Evolutionary conservation across 2,329 filamentous ascomycete species (phyloP).

Genomic region (Huntiella abstrusa): DNA sequence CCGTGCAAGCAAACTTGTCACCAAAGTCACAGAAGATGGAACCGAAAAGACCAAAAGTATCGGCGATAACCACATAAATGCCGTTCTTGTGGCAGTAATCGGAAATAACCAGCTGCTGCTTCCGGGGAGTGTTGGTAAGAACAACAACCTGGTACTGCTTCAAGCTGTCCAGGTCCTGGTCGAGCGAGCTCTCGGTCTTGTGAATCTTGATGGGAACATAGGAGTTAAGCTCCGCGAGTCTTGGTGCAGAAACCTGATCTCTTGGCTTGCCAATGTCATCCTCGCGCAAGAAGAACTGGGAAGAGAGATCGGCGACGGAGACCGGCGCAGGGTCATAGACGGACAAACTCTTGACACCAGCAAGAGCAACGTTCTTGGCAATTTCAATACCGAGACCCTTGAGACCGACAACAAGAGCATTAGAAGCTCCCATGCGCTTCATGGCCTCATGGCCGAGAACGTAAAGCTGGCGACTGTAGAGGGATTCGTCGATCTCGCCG

Average conservation of each 20-base stretch:
- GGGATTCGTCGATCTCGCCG: constrained; percentile 50
- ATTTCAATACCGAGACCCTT: constrained; percentile 95
- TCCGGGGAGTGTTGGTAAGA: constrained; percentile 64
- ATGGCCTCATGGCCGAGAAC: constrained; percentile 65
- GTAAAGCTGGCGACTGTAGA: constrained; percentile 58
- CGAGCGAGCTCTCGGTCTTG: constrained; percentile 42
- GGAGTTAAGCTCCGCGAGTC: constrained; percentile 84
- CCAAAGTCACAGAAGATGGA: constrained; percentile 96
- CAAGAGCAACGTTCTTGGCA: constrained; percentile 94
- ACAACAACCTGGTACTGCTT: constrained; percentile 88
- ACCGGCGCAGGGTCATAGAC: constrained; percentile 78
- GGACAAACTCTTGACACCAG: constrained; percentile 92
- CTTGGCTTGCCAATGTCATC: constrained; percentile 85
- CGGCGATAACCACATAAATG: constrained; percentile 73
- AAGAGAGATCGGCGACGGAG: constrained; percentile 73
- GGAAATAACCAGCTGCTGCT: constrained; percentile 64
- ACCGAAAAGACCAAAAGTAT: constrained; percentile 87
- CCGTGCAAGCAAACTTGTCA: constrained; percentile 76
- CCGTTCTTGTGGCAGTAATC: constrained; percentile 90
- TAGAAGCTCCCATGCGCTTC: constrained; percentile 97
- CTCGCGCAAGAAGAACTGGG: constrained; percentile 86
- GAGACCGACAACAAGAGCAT: constrained; percentile 78
- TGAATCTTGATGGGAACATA: constrained; percentile 84
- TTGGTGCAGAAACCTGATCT: constrained; percentile 68
- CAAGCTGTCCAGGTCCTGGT: constrained; percentile 58